phyloP scores from a whole-genome alignment of 1,284 basidiomycete species.

The Austroboletus novae-zelandiae region DNA sequence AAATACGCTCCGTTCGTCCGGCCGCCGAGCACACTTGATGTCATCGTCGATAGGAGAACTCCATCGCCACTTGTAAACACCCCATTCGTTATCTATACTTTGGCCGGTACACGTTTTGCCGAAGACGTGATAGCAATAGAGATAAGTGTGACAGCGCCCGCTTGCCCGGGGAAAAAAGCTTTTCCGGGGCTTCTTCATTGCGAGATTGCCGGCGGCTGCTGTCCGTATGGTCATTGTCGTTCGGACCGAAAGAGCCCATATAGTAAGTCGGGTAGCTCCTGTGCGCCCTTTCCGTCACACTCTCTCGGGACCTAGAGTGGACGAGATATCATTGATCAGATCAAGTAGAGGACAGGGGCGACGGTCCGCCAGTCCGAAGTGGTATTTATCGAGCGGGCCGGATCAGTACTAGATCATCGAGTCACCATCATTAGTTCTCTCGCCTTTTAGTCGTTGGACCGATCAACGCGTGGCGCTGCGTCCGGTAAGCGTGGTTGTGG shows the following conservation, averaged over 20 bases:
- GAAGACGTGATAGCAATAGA: too few species aligned
- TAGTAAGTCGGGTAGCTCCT: not conserved
- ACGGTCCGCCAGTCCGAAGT: not conserved
- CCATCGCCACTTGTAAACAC: not conserved
- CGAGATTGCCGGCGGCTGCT: not conserved
- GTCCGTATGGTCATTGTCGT: not conserved
- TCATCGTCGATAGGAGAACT: not conserved
- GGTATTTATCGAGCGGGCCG: not conserved
- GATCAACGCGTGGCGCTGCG: too few species aligned
- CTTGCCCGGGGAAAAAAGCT: not conserved
- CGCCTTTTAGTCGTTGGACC: too few species aligned
- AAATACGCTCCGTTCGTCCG: not conserved
- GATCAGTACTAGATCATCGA: too few species aligned
- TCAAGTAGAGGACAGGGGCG: not conserved
- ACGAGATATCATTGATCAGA: not conserved
- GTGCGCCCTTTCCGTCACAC: not conserved
- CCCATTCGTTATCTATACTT: not conserved
- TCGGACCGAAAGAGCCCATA: not conserved
- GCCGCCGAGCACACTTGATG: not conserved
- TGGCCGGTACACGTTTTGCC: too few species aligned
- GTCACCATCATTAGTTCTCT: too few species aligned
- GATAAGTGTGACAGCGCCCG: too few species aligned
- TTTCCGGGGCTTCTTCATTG: not conserved
- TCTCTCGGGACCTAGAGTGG: not conserved
- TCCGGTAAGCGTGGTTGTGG: too few species aligned